Percentiles rank a stretch among this genome's conserved stretches.
phyloP scores from a whole-genome alignment of 495 filamentous ascomycete species.

The Zalerion maritima region DNA sequence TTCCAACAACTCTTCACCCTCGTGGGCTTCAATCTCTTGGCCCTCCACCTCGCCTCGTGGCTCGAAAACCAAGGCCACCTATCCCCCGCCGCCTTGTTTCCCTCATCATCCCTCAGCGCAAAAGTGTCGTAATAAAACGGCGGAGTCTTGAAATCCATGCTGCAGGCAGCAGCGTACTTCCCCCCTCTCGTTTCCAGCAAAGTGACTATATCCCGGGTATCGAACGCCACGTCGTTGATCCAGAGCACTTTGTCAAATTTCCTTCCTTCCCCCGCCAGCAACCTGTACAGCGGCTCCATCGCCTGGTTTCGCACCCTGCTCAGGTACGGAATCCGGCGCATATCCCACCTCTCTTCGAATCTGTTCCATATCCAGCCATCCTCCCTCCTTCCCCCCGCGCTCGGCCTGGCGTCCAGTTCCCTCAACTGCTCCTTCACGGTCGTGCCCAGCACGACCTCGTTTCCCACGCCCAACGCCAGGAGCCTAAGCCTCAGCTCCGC shows the following conservation, averaged over 20 bases:
- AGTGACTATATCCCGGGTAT: constrained; percentile 48
- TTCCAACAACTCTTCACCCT: constrained; percentile 76
- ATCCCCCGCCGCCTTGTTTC: constrained; percentile 43
- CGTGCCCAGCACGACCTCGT: constrained; percentile 37
- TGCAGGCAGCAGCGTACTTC: constrained; percentile 66
- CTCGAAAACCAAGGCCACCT: constrained; percentile 71
- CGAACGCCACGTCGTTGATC: constrained; percentile 62
- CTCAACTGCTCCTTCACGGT: constrained; percentile 42
- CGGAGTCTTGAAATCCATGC: constrained; percentile 58
- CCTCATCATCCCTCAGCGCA: constrained; percentile 57
- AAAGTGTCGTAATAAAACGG: constrained; percentile 73
- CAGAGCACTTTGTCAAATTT: constrained; percentile 59
- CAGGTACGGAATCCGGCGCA: constrained; percentile 55
- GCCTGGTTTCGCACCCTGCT: constrained; percentile 46
- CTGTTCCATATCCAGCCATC: constrained; percentile 42
- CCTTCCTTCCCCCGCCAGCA: constrained; percentile 24
- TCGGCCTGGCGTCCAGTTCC: constrained; percentile 29
- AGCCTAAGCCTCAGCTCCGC: constrained; percentile 39
- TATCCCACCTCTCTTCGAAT: constrained; percentile 33
- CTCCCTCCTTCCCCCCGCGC: constrained; percentile 28
- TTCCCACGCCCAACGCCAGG: constrained; percentile 32
- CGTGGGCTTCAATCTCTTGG: constrained; percentile 40
- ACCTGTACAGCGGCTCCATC: constrained; percentile 25
- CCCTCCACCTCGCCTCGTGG: constrained; percentile 39
- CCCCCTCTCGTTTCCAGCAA: constrained; percentile 61